A percentile compares a stretch with the other conserved stretches of the same genome.
Conservation (phyloP, 768 basidiomycete genomes). For the Saitozyma sp. region DNA sequence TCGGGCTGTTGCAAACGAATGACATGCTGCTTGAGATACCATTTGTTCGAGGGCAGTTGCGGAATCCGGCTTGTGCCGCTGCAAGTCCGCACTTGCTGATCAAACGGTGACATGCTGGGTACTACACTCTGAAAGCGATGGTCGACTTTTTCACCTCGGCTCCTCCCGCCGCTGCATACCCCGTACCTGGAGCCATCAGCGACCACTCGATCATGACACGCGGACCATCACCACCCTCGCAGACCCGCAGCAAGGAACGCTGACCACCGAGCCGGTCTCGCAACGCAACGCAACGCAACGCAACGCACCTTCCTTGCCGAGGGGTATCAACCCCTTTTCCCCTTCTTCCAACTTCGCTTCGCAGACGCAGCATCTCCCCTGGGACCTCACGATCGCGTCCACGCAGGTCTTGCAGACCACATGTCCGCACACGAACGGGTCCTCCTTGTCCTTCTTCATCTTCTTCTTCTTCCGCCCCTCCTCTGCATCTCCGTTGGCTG, state of each 20-base stretch:
- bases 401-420: slow-evolving; percentile 89
- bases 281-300: no score
- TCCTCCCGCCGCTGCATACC: slow-evolving; percentile 23
- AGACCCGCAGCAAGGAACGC: not conserved
- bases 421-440: slow-evolving; percentile 66
- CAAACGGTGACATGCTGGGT: not conserved
- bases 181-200: slow-evolving; percentile 17
- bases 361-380: slow-evolving; percentile 83
- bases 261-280: not conserved
- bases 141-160: slow-evolving; percentile 18
- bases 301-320: slow-evolving; percentile 79
- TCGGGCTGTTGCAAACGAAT: no score
- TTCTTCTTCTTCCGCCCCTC: slow-evolving; percentile 36
- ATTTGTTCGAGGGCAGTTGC: no score
- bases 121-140: slow-evolving; percentile 8
- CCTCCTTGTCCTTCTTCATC: slow-evolving; percentile 40
- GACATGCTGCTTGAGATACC: no score
- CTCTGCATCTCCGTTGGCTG: slow-evolving; percentile 10
- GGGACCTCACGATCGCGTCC: slow-evolving; percentile 76
- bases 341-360: slow-evolving; percentile 59
- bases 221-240: not conserved
- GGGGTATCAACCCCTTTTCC: slow-evolving; percentile 73
- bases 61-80: no score
- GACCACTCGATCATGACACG: not conserved
- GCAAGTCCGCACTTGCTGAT: no score